A percentile compares a stretch with the other conserved stretches of the same genome.
Evolutionary conservation across 345 rosid species (phyloP).

Genomic region (Excoecaria agallocha): DNA sequence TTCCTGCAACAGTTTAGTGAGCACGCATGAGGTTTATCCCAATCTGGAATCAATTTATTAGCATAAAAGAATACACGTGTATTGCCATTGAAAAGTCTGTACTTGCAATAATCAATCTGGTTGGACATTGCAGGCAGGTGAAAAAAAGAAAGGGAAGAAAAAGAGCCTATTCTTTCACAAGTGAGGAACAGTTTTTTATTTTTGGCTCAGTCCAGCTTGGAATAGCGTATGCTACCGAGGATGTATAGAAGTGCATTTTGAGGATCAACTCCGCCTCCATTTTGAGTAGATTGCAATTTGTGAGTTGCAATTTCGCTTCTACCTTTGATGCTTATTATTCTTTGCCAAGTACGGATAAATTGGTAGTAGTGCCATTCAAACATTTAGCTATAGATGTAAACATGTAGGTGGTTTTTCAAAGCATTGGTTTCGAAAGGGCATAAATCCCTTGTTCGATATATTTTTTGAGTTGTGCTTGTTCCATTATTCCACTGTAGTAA

Average conservation of each 20-base stretch:
- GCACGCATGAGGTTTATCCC: neutral
- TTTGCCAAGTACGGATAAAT: neutral
- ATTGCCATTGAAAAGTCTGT: neutral
- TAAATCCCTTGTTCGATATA: too few relatives aligned
- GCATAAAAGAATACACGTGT: neutral
- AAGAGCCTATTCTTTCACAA: constrained; percentile 55
- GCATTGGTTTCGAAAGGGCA: too few relatives aligned
- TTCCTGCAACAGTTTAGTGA: too few relatives aligned
- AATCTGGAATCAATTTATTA: neutral
- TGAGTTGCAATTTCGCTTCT: neutral
- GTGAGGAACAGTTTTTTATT: constrained; percentile 26
- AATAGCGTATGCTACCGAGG: neutral
- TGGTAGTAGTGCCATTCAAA: too few relatives aligned
- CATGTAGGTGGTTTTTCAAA: too few relatives aligned
- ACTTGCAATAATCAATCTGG: neutral
- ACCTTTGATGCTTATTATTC: neutral
- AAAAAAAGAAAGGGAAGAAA: constrained; percentile 66
- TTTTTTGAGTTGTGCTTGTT: too few relatives aligned
- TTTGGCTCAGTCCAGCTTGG: neutral
- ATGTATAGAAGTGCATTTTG: neutral
- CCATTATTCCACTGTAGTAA: too few relatives aligned
- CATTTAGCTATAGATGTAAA: too few relatives aligned
- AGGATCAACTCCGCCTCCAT: constrained; percentile 1
- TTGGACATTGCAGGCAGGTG: constrained; percentile 52
- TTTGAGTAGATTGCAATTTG: neutral